phyloP scores from a whole-genome alignment of 2,329 filamentous ascomycete genomes.

The Ophiocordyceps camponoti-saundersi region DNA sequence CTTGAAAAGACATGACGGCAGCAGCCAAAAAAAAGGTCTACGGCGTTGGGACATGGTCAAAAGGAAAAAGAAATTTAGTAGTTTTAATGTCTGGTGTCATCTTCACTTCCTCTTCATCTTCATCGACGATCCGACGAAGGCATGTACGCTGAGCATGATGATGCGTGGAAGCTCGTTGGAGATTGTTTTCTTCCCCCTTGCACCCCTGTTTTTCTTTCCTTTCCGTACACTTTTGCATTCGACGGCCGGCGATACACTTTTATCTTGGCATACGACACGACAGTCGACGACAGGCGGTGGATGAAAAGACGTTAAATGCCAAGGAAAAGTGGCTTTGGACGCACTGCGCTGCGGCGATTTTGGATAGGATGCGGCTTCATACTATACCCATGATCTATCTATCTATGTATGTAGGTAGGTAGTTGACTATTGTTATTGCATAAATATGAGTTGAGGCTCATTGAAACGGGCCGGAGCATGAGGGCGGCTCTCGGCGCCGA shows the following conservation, averaged over 20 bases:
- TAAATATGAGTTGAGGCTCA: too few species aligned
- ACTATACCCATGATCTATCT: constrained; percentile 15
- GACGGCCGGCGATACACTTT: background rate
- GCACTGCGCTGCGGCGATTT: constrained; percentile 9
- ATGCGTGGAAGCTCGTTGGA: background rate
- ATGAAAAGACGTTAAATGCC: background rate
- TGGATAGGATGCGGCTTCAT: constrained; percentile 12
- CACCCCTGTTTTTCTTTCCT: background rate
- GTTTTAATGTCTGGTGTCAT: background rate
- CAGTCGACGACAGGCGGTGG: background rate
- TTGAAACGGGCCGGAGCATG: too few species aligned
- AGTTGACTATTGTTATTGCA: too few species aligned
- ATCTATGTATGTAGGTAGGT: too few species aligned
- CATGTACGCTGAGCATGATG: background rate
- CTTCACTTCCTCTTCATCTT: background rate
- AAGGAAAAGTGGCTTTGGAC: constrained; percentile 5
- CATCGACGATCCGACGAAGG: background rate
- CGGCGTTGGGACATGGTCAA: background rate
- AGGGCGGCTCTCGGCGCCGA: too few species aligned
- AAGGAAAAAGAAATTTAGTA: background rate
- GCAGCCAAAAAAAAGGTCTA: background rate
- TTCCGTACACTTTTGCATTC: background rate
- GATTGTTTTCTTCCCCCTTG: background rate
- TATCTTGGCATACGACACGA: background rate
- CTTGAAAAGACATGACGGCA: constrained; percentile 6